Conservation (phyloP, 2,329 filamentous ascomycete species). For the Botryosphaeria agaves region DNA sequence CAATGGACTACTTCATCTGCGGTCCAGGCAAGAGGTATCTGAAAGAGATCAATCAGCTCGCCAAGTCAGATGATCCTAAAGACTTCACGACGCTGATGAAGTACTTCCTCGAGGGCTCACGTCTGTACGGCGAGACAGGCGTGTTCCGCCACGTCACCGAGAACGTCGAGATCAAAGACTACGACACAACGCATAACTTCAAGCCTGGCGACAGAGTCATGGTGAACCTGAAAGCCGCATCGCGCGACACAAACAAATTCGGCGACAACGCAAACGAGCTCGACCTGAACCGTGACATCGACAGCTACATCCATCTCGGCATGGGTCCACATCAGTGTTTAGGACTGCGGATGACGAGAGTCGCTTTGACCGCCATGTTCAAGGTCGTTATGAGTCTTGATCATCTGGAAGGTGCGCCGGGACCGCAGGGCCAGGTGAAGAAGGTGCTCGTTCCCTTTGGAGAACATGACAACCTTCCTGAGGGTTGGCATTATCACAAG, state of each 20-base stretch:
- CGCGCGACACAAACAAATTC: conserved; percentile 22
- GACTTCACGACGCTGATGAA: conserved; percentile 31
- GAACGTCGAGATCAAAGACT: conserved; percentile 16
- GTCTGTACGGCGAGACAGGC: conserved; percentile 25
- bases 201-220: conserved; percentile 21
- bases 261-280: conserved; percentile 13
- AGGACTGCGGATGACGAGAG: conserved; percentile 23
- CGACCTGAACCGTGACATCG: conserved; percentile 19
- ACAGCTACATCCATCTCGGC: conserved; percentile 26
- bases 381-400: conserved; percentile 23
- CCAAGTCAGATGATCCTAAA: conserved; percentile 24
- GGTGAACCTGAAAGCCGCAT: conserved; percentile 24
- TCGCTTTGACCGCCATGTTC: conserved; percentile 28
- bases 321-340: conserved; percentile 25
- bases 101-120: conserved; percentile 30
- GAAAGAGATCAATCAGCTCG: conserved; percentile 29
- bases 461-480: conserved; percentile 13
- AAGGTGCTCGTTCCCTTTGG: conserved; percentile 20
- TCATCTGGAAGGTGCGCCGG: conserved; percentile 19
- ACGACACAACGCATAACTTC: conserved; percentile 13
- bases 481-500: conserved; percentile 19
- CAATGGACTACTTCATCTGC: conserved; percentile 36
- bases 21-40: conserved; percentile 30
- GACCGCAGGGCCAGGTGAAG: conserved; percentile 22
- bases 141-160: conserved; percentile 19